Percentiles rank a stretch among this genome's conserved stretches.
Evolutionary conservation across 495 filamentous ascomycete species (phyloP).

Genomic region (Mytilinidion resinicola): DNA sequence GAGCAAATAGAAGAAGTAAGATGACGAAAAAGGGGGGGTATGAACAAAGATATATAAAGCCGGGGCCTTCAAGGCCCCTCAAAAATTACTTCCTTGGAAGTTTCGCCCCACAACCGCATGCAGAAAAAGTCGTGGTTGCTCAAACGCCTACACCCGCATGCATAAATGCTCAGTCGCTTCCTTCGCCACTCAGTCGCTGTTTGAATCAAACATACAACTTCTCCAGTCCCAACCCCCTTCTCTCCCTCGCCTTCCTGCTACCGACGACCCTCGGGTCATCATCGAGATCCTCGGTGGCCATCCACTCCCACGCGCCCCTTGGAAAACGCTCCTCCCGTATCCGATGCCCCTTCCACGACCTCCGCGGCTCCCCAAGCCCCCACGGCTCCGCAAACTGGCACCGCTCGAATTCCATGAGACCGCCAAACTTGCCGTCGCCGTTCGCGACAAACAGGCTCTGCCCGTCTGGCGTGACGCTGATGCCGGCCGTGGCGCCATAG

Average conservation of each 20-base stretch:
- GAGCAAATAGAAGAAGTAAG: too few species aligned
- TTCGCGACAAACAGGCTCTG: constrained; percentile 66
- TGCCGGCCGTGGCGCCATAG: constrained; percentile 79
- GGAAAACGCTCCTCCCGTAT: neutral
- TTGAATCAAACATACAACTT: neutral
- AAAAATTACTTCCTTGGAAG: too few species aligned
- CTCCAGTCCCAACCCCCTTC: neutral
- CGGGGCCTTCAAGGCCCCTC: too few species aligned
- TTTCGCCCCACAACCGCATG: too few species aligned
- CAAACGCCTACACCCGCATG: too few species aligned
- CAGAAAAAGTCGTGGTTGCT: too few species aligned
- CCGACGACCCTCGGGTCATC: neutral
- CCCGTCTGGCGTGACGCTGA: constrained; percentile 67
- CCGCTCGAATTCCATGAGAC: constrained; percentile 71
- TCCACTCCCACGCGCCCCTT: neutral
- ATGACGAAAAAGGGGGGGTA: too few species aligned
- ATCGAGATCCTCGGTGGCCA: neutral
- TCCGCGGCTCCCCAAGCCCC: neutral
- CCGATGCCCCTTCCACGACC: neutral
- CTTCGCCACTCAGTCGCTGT: too few species aligned
- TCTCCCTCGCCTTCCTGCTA: neutral
- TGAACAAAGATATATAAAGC: too few species aligned
- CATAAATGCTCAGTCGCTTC: too few species aligned
- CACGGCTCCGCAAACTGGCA: neutral
- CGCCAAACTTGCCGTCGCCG: constrained; percentile 67